Percentiles rank a stretch among this genome's conserved stretches.
phyloP scores from a whole-genome alignment of 306 rosid species.

The Vicia villosa region DNA sequence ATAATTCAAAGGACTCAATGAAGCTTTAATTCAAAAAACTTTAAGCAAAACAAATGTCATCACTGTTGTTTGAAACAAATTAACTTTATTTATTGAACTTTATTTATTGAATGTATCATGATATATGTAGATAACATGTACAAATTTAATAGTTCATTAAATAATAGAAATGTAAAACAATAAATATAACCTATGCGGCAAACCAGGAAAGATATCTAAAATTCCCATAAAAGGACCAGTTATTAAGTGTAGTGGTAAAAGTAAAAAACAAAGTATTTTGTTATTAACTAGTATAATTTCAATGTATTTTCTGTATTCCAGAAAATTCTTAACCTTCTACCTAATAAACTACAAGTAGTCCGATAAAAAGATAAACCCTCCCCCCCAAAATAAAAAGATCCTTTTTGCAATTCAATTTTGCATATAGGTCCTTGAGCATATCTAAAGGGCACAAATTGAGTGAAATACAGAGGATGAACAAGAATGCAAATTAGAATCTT shows the following conservation, averaged over 20 bases:
- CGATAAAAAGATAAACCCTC: background rate
- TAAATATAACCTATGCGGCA: no score
- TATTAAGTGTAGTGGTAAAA: background rate
- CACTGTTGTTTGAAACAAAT: background rate
- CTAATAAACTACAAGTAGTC: background rate
- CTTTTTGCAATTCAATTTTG: constrained; percentile 17
- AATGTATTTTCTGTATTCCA: constrained; percentile 15
- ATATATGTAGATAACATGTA: background rate
- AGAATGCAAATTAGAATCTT: constrained; percentile 24
- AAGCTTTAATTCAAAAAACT: background rate
- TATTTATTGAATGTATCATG: no score
- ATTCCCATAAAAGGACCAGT: constrained; percentile 7
- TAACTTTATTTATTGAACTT: background rate
- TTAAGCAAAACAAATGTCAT: constrained; percentile 12
- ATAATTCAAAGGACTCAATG: background rate
- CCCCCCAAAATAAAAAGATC: background rate
- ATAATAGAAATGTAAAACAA: no score
- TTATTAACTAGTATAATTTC: background rate
- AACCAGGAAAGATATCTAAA: no score
- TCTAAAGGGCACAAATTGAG: constrained; percentile 5
- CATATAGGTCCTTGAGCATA: constrained; percentile 3
- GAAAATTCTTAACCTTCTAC: background rate
- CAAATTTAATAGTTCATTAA: background rate
- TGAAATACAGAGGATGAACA: background rate
- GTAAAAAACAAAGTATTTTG: background rate